Evolutionary conservation across 2,329 filamentous ascomycete genomes (phyloP).

Genomic region (Sordariomycetes sp.): DNA sequence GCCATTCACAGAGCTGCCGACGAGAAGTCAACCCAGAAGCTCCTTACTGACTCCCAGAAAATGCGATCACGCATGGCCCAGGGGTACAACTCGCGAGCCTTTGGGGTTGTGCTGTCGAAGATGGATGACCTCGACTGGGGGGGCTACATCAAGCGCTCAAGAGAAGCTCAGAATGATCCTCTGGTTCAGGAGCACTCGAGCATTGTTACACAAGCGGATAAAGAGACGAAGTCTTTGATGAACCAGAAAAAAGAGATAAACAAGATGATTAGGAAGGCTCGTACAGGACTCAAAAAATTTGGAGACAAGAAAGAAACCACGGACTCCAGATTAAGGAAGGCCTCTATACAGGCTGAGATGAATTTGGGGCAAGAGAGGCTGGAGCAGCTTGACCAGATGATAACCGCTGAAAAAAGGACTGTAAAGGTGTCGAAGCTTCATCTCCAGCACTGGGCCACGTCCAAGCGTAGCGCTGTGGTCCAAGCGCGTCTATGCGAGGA

Average conservation of each 20-base stretch:
- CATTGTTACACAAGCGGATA: no score
- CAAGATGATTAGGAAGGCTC: no score
- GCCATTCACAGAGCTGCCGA: constrained; percentile 15
- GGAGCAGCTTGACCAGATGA: no score
- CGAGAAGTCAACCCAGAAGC: constrained; percentile 9
- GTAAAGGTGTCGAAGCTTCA: neutral
- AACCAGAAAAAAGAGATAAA: no score
- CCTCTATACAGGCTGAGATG: no score
- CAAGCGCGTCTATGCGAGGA: neutral
- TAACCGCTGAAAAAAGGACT: no score
- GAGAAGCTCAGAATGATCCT: neutral
- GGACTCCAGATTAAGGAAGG: no score
- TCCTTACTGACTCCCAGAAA: constrained; percentile 17
- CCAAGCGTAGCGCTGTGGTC: neutral
- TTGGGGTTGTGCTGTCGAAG: constrained; percentile 17
- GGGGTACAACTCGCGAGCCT: constrained; percentile 10
- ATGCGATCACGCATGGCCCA: constrained; percentile 16
- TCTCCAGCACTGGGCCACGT: neutral
- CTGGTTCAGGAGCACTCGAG: neutral
- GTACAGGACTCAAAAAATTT: no score
- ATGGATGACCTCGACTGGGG: constrained; percentile 14
- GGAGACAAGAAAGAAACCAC: neutral
- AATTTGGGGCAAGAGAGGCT: no score
- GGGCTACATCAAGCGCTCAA: constrained; percentile 1
- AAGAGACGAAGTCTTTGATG: no score